Evolutionary conservation across 1,284 basidiomycete genomes (phyloP).

Genomic region (Moniliophthora roreri): DNA sequence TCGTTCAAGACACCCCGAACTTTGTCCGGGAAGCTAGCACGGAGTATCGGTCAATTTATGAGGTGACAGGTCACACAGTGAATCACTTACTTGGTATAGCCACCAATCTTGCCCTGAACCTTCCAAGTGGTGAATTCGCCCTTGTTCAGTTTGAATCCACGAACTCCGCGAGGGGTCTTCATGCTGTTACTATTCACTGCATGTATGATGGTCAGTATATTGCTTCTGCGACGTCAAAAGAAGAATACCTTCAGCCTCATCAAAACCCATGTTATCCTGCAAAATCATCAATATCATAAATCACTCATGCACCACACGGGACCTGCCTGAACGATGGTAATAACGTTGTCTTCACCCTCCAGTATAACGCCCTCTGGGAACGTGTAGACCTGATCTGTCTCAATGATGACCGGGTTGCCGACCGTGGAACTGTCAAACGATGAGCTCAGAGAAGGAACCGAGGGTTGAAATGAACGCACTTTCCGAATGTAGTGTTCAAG

Average conservation of each 20-base stretch:
- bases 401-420: constrained; percentile 53
- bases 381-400: constrained; percentile 61
- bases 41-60: constrained; percentile 5
- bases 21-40: constrained; percentile 61
- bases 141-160: constrained; percentile 65
- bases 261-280: constrained; percentile 79
- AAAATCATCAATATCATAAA: neutral
- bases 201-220: neutral
- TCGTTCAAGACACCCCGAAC: constrained; percentile 61
- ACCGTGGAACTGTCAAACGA: constrained; percentile 56
- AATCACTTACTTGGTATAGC: constrained; percentile 60
- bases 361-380: constrained; percentile 58
- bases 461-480: constrained; percentile 38
- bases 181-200: constrained; percentile 32
- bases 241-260: constrained; percentile 54
- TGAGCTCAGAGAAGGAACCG: neutral
- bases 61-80: neutral
- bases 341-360: constrained; percentile 61
- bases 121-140: constrained; percentile 72
- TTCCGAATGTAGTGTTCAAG: constrained; percentile 69
- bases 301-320: neutral
- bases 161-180: constrained; percentile 76
- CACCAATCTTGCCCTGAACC: constrained; percentile 80
- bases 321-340: constrained; percentile 70
- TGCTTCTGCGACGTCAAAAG: neutral